These are phyloP conservation scores for Macrotyloma uniflorum DNA, from an alignment of 306 rosid species.

Conservation along the genomic window DNA sequence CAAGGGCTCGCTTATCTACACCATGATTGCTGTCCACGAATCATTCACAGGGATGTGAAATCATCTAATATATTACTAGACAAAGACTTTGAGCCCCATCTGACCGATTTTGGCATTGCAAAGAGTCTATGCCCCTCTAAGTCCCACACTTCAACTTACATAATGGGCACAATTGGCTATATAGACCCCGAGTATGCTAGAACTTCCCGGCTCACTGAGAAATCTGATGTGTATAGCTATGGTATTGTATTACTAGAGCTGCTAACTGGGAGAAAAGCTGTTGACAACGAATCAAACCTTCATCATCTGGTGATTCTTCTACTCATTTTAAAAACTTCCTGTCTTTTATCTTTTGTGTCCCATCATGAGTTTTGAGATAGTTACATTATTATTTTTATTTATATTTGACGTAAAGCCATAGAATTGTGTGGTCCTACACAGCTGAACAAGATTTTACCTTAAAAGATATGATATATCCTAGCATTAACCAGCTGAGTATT, in stretches of 20 bases:
- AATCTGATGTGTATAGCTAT: slow-evolving; percentile 83
- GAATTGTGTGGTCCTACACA: neutral
- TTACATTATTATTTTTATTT: neutral
- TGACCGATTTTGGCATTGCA: slow-evolving; percentile 86
- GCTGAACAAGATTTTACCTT: neutral
- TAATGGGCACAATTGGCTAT: slow-evolving; percentile 91
- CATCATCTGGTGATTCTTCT: slow-evolving; percentile 64
- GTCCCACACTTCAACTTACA: slow-evolving; percentile 69
- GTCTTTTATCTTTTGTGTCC: neutral
- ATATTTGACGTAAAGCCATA: neutral
- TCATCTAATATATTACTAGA: slow-evolving; percentile 78
- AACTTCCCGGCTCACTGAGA: slow-evolving; percentile 83
- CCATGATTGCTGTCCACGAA: slow-evolving; percentile 86
- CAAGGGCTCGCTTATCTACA: slow-evolving; percentile 88
- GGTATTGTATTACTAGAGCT: slow-evolving; percentile 83
- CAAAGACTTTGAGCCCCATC: slow-evolving; percentile 80
- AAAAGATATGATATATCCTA: neutral
- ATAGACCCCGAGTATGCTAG: slow-evolving; percentile 91
- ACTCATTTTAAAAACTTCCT: neutral
- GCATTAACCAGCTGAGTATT: neutral
- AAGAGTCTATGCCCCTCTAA: slow-evolving; percentile 70
- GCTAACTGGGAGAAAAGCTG: slow-evolving; percentile 83
- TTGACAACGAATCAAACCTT: slow-evolving; percentile 80
- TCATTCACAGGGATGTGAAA: slow-evolving; percentile 86
- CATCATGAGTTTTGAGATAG: neutral